Evolutionary conservation across 805 yeast genomes (phyloP).

Genomic region (Peterozyma toletana): DNA sequence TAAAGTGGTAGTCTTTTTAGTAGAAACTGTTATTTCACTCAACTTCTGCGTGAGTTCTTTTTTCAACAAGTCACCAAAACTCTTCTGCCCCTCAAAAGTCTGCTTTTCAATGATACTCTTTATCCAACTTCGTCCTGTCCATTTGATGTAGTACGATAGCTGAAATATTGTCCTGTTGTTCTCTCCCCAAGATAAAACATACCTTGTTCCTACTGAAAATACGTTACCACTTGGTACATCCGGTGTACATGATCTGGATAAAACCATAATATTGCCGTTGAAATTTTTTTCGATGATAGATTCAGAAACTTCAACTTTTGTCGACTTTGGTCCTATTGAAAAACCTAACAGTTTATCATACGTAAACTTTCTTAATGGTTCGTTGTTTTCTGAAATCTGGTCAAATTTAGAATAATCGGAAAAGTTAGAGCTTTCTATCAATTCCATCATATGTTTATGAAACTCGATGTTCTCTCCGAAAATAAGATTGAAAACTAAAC

Average conservation of each 20-base stretch:
- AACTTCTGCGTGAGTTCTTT: constrained; percentile 12
- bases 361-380: constrained; percentile 41
- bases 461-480: constrained; percentile 54
- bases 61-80: constrained; percentile 40
- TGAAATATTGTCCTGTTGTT: constrained; percentile 51
- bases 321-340: constrained; percentile 89
- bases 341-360: constrained; percentile 73
- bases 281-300: constrained; percentile 48
- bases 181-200: constrained; percentile 68
- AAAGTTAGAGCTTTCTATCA: constrained; percentile 41
- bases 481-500: constrained; percentile 59
- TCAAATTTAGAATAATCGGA: constrained; percentile 27
- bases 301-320: constrained; percentile 59
- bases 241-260: constrained; percentile 70
- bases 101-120: constrained; percentile 84
- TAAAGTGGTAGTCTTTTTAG: neutral
- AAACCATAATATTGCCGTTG: constrained; percentile 47
- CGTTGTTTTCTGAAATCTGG: constrained; percentile 26
- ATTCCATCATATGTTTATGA: constrained; percentile 28
- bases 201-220: constrained; percentile 70
- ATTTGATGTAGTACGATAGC: constrained; percentile 70
- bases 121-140: constrained; percentile 93
- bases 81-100: constrained; percentile 70
- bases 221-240: constrained; percentile 91
- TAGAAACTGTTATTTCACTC: neutral